Base-by-base conservation (phyloP, 148 eudicot genomes). In the Silene uniflora region DNA sequence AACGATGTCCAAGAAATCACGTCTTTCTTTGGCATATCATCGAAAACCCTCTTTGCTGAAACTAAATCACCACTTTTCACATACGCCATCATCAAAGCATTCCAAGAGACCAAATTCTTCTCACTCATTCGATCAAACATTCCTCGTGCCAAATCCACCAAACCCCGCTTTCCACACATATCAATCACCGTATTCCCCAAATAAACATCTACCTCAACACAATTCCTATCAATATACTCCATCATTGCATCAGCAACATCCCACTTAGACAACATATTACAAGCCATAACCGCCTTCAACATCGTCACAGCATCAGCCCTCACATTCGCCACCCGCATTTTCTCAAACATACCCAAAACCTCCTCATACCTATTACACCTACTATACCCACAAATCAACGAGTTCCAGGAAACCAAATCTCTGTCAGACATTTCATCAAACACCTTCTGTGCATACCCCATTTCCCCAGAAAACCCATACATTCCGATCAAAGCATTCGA, bases 321-420 rank as follows among this genome's bases (percentile, higher is more conserved):
- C 75, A 89, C 84, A 79, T 77, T 70, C 69, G 62, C 84, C 22
- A 10, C 75, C 69, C 59, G 80, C 94, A 91, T 88, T 61, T 47
- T 25, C 58, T 73, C 73, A 78, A 90, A 91, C 54, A 87, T 46
- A 70, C 77, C 71, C 79, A 90, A 58, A 74, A 90, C 88, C 80
- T 88, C 89, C 67, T 77, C 46, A 72, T 83, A 85, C 49, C 67
- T 80, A 5, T 75, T 76, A 47, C 82, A 73, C 44, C 85, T 88
- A 82, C 89, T 84, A 84, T 86, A 88, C 80, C 88, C 94, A 84
- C 92, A 88, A 66, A 91, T 84, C 83, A 91, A 65, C 0, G 97
- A 87, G 81, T 88, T 91, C 97, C 97, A 91, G 11, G 92, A 84
- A 16, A 91, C 94, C 73, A 90, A 82, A 79, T 91, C 97, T 73